A percentile compares a stretch with the other conserved stretches of the same genome.
Evolutionary conservation across 208 protist genomes (phyloP).

Genomic region (Tritrichomonas foetus): DNA sequence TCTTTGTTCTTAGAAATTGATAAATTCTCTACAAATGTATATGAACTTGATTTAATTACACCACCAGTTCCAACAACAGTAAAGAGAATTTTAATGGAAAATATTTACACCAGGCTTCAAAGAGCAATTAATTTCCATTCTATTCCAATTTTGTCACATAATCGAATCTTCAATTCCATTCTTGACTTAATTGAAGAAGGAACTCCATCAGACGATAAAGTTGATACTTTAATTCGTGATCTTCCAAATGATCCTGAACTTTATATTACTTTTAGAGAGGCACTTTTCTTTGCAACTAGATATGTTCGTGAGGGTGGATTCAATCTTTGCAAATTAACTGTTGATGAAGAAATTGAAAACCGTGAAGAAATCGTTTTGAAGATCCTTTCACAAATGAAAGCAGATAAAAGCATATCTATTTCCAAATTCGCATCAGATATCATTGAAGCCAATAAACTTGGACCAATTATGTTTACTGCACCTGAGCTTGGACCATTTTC

Average conservation of each 20-base stretch:
- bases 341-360: too few relatives aligned
- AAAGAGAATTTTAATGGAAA: neutral
- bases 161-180: neutral
- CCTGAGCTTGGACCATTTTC: slow-evolving; percentile 34
- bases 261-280: neutral
- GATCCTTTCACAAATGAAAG: neutral
- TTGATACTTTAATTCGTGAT: neutral
- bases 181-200: neutral
- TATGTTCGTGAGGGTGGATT: too few relatives aligned
- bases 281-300: neutral
- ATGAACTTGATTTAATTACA: neutral
- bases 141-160: neutral
- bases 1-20: neutral
- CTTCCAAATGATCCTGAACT: neutral
- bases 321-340: too few relatives aligned
- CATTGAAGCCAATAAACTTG: neutral
- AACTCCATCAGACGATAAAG: neutral
- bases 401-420: neutral
- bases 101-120: slow-evolving; percentile 30
- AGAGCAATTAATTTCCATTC: neutral
- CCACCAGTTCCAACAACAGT: neutral
- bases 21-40: neutral
- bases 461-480: neutral
- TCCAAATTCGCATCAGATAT: neutral
- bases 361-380: too few relatives aligned